These are phyloP conservation scores for Linaria vulgaris DNA, from an alignment of 257 asterid species.

Conservation along the genomic window DNA sequence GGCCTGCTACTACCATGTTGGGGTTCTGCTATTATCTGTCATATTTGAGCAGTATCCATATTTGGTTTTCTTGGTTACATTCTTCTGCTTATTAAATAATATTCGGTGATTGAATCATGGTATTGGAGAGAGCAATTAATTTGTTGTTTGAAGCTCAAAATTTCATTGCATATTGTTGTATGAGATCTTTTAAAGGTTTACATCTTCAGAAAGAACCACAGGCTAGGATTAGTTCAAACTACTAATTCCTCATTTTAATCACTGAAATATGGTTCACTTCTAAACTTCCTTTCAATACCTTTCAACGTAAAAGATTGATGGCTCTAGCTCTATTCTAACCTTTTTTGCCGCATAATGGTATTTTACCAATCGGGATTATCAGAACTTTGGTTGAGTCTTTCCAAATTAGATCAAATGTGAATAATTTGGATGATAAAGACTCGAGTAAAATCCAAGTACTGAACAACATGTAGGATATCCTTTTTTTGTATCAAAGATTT, in stretches of 20 bases:
- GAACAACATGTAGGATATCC: neutral
- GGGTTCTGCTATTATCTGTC: slow-evolving; percentile 15
- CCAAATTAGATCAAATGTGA: neutral
- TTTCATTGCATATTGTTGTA: neutral
- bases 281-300: neutral
- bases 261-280: neutral
- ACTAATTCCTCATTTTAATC: neutral
- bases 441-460: neutral
- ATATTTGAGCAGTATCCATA: slow-evolving; percentile 5
- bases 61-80: neutral
- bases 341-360: neutral
- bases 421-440: neutral
- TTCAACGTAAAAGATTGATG: too few relatives aligned
- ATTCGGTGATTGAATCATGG: slow-evolving; percentile 1
- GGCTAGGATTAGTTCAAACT: neutral
- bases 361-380: neutral
- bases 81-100: slow-evolving; percentile 3
- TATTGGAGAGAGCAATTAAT: neutral
- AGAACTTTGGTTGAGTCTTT: neutral
- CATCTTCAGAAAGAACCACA: neutral
- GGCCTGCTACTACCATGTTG: too few relatives aligned
- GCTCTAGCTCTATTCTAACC: neutral
- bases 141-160: neutral
- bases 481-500: neutral
- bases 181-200: neutral